Base-by-base conservation (phyloP, 345 rosid species). In the Theobroma cacao region DNA sequence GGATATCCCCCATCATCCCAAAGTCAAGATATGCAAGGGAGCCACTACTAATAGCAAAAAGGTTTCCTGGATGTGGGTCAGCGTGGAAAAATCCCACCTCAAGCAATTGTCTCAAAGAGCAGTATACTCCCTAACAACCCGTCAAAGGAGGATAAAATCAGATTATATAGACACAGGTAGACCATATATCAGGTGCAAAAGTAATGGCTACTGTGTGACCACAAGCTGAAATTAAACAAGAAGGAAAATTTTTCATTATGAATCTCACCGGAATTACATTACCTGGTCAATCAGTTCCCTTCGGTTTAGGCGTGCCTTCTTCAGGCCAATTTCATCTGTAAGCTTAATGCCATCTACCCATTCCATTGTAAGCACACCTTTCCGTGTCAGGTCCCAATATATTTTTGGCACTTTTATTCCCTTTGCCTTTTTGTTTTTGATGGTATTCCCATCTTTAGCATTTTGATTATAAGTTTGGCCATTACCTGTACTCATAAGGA, bases 1-100 rank as follows among this genome's bases (percentile, higher is more conserved):
- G 99, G 76, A 95, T 90, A 72, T 93, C 95, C 26, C 98, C 98
- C 98, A 95, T 76, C 78, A 96, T 96, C 62, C 97, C 99, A 79
- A 94, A 96, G 87, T 96, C 99, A 75, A 96, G 90, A 86, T 94
- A 96, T 64, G 94, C 99, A 63, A 96, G 95, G 84, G 80, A 82
- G 38, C 98, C 98, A 77, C 83, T 77, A 43, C 77, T 78, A 53
- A 89, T 82, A 47, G 97, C 99, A 78, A 94, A 95, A 78, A 96
- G 98, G 77, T 96, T 96, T 86, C 99, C 99, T 75, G 99, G 99
- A 85, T 96, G 98, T 14, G 98, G 98, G 84, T 96, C 99, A 50
- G 99, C 99, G 84, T 96, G 99, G 84, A 96, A 96, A 87, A 91
- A 96, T 72, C 99, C 99, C 58, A 88, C 91, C 87, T 96, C 98